Evolutionary conservation across 495 filamentous ascomycete genomes (phyloP), one percentile per base, ranked within the genome.

Genomic region (Neurospora sp.): DNA sequence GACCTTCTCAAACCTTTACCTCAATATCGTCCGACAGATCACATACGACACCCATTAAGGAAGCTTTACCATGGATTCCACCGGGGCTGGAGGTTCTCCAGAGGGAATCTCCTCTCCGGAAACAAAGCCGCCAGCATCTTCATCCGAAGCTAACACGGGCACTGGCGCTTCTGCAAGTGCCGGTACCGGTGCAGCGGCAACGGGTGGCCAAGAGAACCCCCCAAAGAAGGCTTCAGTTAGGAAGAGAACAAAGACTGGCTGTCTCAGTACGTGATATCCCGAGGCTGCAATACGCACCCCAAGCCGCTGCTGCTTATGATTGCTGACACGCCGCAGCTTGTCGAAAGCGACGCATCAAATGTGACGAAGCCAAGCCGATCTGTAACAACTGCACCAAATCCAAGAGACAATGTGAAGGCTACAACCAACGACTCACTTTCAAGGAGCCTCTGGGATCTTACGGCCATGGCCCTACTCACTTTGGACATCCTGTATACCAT

Each of bases 231-330:
- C 76, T 12, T 46, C 77, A 14, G 81, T 81, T n/a, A 86, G 91
- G 77, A 97, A 93, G 80, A 88, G 96, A 77, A 98, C 96, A 46
- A 99, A 99, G 83, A 98, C 96, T 2, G 96, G 96, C 35, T 99
- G 96, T 82, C 85, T 99, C 74, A 99, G 93, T 96, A 88, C 79
- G 93, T 88, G 5, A 62, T 8, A 31, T 31, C 74, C 62, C 54
- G 27, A 20, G 72, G 46, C n/a, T 42, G 31, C 54, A 72, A 60
- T 39, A 31, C 70, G 69, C 16, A 37, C 20, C 71, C 69, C 60
- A 3, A 73, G 23, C n/a, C 70, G 7, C 41, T 39, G 46, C 9
- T 16, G 73, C 73, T 60, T 27, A 40, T n/a, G 35, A 38, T 81
- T 44, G 80, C 74, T 44, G 49, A 31, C 71, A 69, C 14, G 38